A percentile compares a stretch with the other conserved stretches of the same genome.
phyloP scores from a whole-genome alignment of 352 stramenopile genomes.

The Elongisporangium senticosum region DNA sequence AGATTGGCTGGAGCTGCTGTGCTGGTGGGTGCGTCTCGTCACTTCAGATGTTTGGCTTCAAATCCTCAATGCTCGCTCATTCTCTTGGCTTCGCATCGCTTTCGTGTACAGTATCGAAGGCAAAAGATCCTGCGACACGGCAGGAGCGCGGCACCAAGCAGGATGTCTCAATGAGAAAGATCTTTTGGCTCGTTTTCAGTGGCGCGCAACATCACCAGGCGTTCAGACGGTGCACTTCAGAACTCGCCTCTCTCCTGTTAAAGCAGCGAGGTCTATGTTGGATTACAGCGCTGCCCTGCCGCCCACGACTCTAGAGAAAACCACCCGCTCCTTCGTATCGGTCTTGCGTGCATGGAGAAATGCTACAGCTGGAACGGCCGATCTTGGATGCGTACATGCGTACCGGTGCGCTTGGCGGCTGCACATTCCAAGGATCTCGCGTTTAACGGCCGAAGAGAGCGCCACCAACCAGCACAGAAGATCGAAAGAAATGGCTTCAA shows the following conservation, averaged over 20 bases:
- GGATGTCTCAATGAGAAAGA: not conserved
- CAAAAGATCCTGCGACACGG: not conserved
- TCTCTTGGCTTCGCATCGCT: not conserved
- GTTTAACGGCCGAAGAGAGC: not conserved
- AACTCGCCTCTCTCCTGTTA: not conserved
- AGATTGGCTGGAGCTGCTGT: no score
- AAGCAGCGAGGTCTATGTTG: not conserved
- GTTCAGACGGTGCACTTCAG: not conserved
- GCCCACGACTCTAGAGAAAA: not conserved
- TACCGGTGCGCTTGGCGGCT: not conserved
- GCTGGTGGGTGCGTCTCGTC: not conserved
- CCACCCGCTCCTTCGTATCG: not conserved
- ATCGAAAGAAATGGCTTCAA: not conserved
- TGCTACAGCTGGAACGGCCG: not conserved
- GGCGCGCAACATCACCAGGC: no score
- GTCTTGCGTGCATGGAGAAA: not conserved
- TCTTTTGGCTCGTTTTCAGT: not conserved
- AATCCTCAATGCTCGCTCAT: not conserved
- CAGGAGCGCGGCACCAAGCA: not conserved
- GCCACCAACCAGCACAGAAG: no score
- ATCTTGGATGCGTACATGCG: not conserved
- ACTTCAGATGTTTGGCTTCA: not conserved
- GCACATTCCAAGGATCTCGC: not conserved
- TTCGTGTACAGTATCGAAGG: not conserved
- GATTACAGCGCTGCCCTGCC: not conserved